Percentiles rank a stretch among this genome's conserved stretches.
Evolutionary conservation across 1,139 yeast species (phyloP).

Genomic region (Yamadazyma atmosphaerica): DNA sequence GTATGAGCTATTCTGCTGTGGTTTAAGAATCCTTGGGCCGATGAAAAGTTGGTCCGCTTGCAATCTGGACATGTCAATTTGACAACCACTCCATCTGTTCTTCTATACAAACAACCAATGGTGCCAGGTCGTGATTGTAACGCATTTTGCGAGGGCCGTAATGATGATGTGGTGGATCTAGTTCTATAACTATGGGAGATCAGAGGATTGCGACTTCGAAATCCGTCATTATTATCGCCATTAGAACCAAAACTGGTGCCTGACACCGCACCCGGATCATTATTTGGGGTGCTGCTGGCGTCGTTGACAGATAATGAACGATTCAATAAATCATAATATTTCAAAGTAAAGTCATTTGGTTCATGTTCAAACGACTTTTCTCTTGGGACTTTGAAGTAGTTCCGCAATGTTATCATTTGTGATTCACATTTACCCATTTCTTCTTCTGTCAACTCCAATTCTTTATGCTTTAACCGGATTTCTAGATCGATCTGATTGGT

Average conservation of each 20-base stretch:
- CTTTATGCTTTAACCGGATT: constrained; percentile 68
- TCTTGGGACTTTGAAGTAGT: constrained; percentile 51
- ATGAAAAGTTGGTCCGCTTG: constrained; percentile 66
- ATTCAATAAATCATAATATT: constrained; percentile 43
- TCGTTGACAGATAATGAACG: constrained; percentile 32
- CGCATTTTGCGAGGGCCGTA: constrained; percentile 32
- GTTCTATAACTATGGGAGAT: constrained; percentile 40
- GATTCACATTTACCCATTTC: constrained; percentile 68
- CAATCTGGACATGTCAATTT: constrained; percentile 70
- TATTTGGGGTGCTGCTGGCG: neutral
- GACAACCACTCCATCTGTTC: constrained; percentile 73
- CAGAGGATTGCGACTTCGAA: constrained; percentile 1
- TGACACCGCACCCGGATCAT: neutral
- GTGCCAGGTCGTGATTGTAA: constrained; percentile 21
- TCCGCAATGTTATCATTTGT: constrained; percentile 53
- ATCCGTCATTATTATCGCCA: neutral
- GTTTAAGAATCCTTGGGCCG: constrained; percentile 79
- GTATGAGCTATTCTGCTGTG: constrained; percentile 75
- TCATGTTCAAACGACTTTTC: constrained; percentile 37
- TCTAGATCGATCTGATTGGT: constrained; percentile 65
- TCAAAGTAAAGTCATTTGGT: constrained; percentile 51
- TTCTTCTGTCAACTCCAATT: constrained; percentile 55
- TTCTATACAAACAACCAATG: constrained; percentile 61
- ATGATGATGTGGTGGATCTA: constrained; percentile 51
- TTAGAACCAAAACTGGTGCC: constrained; percentile 3